These are phyloP conservation scores for Dendryphion nanum DNA, from an alignment of 2,329 filamentous ascomycete genomes.

Conservation along the genomic window DNA sequence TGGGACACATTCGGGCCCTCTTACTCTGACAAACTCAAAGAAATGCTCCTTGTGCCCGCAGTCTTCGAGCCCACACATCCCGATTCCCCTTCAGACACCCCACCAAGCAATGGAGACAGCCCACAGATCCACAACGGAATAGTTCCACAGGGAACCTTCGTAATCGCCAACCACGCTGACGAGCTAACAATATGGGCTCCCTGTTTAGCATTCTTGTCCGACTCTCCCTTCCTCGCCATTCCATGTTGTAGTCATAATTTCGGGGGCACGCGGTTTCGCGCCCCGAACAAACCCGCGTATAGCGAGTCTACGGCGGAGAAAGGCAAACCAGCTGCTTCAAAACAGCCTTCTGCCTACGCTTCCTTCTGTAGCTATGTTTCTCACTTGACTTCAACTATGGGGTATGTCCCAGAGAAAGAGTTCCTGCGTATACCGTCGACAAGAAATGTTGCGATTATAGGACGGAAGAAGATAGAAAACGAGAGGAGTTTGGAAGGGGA, in stretches of 20 bases:
- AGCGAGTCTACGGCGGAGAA: no score
- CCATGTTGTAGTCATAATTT: conserved; percentile 93
- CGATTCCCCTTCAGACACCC: background rate
- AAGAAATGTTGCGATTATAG: conserved; percentile 78
- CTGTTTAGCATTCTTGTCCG: conserved; percentile 72
- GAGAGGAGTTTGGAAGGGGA: conserved; percentile 44
- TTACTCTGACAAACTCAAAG: conserved; percentile 52
- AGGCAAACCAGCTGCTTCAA: conserved; percentile 20
- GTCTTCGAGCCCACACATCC: conserved; percentile 26
- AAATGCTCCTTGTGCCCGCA: conserved; percentile 61
- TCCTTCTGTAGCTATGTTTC: conserved; percentile 78
- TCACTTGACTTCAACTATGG: conserved; percentile 67
- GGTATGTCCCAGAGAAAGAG: conserved; percentile 76
- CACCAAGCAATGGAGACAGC: conserved; percentile 20
- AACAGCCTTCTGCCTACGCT: conserved; percentile 70
- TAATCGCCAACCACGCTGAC: conserved; percentile 96
- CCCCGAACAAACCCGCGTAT: conserved; percentile 38
- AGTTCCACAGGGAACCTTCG: conserved; percentile 76
- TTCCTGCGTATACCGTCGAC: conserved; percentile 90
- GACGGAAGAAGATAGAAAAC: conserved; percentile 47
- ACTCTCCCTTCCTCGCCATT: conserved; percentile 84
- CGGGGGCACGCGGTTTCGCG: conserved; percentile 70
- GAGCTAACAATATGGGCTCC: conserved; percentile 97
- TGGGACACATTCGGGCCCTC: conserved; percentile 69
- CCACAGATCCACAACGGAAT: conserved; percentile 53